Conservation (phyloP, 225 moss, liverwort and hornwort genomes). For the Marchantia polymorpha region DNA sequence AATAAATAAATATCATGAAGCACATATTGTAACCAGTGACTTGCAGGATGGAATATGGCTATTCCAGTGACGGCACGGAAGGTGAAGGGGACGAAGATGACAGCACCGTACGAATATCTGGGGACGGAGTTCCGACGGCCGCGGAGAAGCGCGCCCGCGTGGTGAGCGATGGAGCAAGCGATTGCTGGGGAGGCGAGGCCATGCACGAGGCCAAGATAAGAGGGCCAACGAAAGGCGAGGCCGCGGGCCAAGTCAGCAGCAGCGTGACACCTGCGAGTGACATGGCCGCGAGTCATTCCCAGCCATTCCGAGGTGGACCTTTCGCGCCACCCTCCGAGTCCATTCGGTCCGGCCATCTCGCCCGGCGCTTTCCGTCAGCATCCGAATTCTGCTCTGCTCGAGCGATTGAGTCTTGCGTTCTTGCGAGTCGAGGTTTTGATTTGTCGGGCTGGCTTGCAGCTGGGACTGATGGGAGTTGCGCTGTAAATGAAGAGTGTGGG, state of each 20-base stretch:
- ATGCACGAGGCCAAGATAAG: constrained; percentile 9
- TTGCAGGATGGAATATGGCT: too few species aligned
- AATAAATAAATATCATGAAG: too few species aligned
- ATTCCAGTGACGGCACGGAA: too few species aligned
- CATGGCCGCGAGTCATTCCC: not conserved
- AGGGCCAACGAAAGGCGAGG: constrained; percentile 5
- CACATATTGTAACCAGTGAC: too few species aligned
- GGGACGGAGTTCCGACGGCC: too few species aligned
- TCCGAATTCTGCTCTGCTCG: not conserved
- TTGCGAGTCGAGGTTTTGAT: not conserved
- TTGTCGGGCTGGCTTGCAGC: not conserved
- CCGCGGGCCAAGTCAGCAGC: constrained; percentile 5
- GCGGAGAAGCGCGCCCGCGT: not conserved
- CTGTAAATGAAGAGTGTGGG: constrained; percentile 6
- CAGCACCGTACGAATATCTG: too few species aligned
- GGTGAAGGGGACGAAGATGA: too few species aligned
- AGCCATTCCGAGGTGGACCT: not conserved
- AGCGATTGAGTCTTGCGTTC: not conserved
- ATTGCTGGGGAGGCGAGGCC: not conserved
- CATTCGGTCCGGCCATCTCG: not conserved
- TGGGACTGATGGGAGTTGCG: not conserved
- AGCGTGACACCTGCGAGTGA: not conserved
- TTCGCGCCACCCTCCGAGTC: not conserved
- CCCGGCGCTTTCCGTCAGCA: too few species aligned
- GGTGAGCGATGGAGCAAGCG: not conserved